Evolutionary conservation across 208 protist genomes (phyloP), one percentile per base, ranked within the genome.

Genomic region (Crithidia fasciculata): DNA sequence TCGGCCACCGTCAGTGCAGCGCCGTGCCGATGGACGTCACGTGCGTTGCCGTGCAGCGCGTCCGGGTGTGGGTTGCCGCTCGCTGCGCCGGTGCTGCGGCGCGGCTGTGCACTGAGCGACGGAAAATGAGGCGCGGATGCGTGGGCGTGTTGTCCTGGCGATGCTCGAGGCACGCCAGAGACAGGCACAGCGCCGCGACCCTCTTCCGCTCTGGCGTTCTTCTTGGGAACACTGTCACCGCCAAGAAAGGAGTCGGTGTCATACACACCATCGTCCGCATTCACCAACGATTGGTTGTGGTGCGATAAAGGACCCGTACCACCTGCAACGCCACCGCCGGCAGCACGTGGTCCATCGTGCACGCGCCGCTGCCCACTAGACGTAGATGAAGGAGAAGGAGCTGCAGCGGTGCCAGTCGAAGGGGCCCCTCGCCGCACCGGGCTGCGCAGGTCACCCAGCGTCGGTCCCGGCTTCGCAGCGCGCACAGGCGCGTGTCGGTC

Each of bases 171-270:
- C 12, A 15, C 4, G 16, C 41, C 9, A 15, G 59, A 37, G 40
- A 12, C 19, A 5, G 59, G 19, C 41, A 36, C 4, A 13, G 16
- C 9, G 41, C 15, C 13, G 53, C 37, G 4, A 10, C 8, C 4
- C n/a, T 61, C 65, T 36, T 70, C 65, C 8, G 52, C 6, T 43
- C 19, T 47, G 4, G 65, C 65, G 54, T 70, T 61, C 54, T 61
- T 70, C 43, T 70, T 70, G 2, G 53, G 40, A 8, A 59, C 19
- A 10, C 12, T 7, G 53, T 61, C 65, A 19, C 65, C 52, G 65
- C 65, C 16, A 4, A 70, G 65, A 19, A 70, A 70, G 19, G 65
- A 50, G 65, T 70, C 65, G n/a, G 65, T 70, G 65, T 70, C 65
- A 43, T 61, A 70, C 18, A 70, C 65, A 0, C 65, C 65, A 43